Evolutionary conservation across 2,329 filamentous ascomycete species (phyloP).

Genomic region (Penicillium frequentans): DNA sequence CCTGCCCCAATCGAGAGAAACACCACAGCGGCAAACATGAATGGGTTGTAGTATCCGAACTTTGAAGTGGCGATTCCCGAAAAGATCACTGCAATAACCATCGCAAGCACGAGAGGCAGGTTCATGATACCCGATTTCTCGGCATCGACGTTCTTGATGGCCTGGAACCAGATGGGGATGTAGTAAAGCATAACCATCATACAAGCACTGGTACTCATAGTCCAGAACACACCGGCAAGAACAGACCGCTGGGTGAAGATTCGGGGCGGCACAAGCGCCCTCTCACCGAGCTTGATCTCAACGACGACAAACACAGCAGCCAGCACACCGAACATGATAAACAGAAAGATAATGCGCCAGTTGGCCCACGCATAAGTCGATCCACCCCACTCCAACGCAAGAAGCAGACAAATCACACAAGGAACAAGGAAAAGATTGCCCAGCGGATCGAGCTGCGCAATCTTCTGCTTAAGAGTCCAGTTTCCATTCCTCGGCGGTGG

Average conservation of each 20-base stretch:
- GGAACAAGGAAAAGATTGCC: conserved; percentile 27
- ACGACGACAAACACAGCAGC: conserved; percentile 44
- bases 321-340: conserved; percentile 27
- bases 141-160: conserved; percentile 43
- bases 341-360: conserved; percentile 23
- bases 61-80: conserved; percentile 30
- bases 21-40: neutral
- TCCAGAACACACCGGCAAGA: conserved; percentile 31
- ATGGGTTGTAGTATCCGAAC: conserved; percentile 5
- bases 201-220: conserved; percentile 38
- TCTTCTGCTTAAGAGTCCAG: neutral
- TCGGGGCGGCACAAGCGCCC: conserved; percentile 43
- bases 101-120: conserved; percentile 38
- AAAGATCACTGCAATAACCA: conserved; percentile 34
- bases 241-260: conserved; percentile 50
- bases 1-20: conserved; percentile 4
- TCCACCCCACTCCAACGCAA: conserved; percentile 27
- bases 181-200: conserved; percentile 44
- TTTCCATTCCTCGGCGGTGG: neutral
- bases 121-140: conserved; percentile 48
- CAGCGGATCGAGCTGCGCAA: neutral
- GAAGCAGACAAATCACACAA: conserved; percentile 21
- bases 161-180: conserved; percentile 51
- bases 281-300: conserved; percentile 47
- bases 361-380: conserved; percentile 21